phyloP scores from a whole-genome alignment of 2,329 filamentous ascomycete genomes.

The Pseudocercospora macadamiae region DNA sequence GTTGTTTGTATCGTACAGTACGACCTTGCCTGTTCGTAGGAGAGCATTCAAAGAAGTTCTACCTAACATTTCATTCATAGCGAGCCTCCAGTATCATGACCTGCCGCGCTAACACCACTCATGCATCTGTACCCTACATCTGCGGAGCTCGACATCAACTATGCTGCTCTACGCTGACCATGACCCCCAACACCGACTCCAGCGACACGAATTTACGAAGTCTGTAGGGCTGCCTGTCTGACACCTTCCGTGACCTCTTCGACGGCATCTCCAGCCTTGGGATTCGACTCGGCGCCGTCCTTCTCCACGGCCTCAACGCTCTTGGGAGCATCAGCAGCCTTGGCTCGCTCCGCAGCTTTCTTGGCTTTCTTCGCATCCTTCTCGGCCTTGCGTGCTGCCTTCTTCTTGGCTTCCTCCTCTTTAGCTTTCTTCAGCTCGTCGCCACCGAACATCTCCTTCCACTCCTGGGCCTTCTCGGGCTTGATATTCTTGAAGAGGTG shows the following conservation, averaged over 20 bases:
- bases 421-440: conserved; percentile 70
- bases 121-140: not conserved
- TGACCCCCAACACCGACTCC: not conserved
- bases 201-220: conserved; percentile 25
- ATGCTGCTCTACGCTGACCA: not conserved
- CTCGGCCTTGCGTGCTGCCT: conserved; percentile 62
- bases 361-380: conserved; percentile 68
- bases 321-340: conserved; percentile 52
- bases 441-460: conserved; percentile 75
- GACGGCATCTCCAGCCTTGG: conserved; percentile 43
- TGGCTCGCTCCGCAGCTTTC: conserved; percentile 66
- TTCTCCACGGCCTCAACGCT: conserved; percentile 79
- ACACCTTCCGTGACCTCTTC: conserved; percentile 51
- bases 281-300: conserved; percentile 55
- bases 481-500: conserved; percentile 86
- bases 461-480: conserved; percentile 78
- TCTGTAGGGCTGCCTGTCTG: conserved; percentile 50
- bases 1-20: too few species aligned
- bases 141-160: not conserved
- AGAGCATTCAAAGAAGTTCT: too few species aligned
- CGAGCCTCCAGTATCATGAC: not conserved
- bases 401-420: conserved; percentile 64
- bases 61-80: not conserved
- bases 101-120: not conserved
- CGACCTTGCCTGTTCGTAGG: too few species aligned